phyloP scores from a whole-genome alignment of 306 rosid species.

The Citrullus mucosospermus region DNA sequence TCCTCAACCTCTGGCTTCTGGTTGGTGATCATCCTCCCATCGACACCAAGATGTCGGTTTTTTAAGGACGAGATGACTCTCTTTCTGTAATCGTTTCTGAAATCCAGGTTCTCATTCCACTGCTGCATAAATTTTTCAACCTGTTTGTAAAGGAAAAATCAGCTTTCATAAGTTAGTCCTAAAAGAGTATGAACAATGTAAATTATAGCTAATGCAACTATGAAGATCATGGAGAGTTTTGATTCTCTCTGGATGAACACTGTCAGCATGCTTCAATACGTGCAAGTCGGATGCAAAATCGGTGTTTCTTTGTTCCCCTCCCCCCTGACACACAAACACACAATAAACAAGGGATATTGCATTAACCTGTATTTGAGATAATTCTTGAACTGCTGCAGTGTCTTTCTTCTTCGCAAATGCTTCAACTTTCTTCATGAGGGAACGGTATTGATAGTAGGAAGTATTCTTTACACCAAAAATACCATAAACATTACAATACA shows the following conservation, averaged over 20 bases:
- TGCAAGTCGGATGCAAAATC: too few relatives aligned
- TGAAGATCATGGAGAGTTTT: background rate
- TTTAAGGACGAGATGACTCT: background rate
- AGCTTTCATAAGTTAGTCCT: background rate
- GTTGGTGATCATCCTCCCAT: background rate
- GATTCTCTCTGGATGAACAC: background rate
- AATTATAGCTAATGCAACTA: background rate
- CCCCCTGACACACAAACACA: background rate
- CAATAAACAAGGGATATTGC: background rate
- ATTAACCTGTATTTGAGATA: constrained; percentile 7
- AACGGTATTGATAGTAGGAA: constrained; percentile 1
- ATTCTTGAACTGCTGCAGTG: background rate
- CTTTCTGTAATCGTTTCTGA: constrained; percentile 10
- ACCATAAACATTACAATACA: background rate
- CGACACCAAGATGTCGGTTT: background rate
- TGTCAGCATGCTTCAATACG: too few relatives aligned
- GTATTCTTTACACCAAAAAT: constrained; percentile 1
- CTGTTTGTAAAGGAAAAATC: background rate
- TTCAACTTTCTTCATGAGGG: background rate
- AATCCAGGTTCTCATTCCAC: constrained; percentile 1
- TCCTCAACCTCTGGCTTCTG: background rate
- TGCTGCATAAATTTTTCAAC: constrained; percentile 11
- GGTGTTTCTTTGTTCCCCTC: background rate
- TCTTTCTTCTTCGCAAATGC: constrained; percentile 8
- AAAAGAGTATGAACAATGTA: background rate